Conservation (phyloP, 2,329 filamentous ascomycete species). For the Fusarium caatingaense region DNA sequence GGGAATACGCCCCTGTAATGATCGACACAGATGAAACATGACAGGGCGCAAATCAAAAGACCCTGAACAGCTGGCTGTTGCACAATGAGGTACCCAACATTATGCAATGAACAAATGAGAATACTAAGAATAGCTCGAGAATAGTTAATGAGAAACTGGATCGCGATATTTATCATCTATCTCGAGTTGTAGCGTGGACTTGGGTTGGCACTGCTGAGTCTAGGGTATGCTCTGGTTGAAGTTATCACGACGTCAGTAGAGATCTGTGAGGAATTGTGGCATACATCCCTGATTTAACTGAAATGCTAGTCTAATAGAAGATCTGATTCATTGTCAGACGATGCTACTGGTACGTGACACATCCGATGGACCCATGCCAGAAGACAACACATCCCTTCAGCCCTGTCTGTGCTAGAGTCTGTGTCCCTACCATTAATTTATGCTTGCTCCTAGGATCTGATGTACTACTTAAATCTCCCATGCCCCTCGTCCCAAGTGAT, state of each 20-base stretch:
- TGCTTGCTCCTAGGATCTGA: neutral
- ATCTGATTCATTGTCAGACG: neutral
- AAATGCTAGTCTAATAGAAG: neutral
- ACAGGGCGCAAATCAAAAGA: constrained; percentile 1
- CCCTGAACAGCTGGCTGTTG: neutral
- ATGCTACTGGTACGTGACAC: neutral
- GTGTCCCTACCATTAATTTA: neutral
- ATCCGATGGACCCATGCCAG: neutral
- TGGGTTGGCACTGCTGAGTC: neutral
- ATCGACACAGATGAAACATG: neutral
- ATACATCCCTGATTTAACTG: neutral
- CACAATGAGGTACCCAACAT: neutral
- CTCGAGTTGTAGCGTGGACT: neutral
- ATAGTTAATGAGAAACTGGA: neutral
- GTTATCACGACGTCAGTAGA: neutral
- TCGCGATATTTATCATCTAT: neutral
- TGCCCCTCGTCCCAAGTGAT: neutral
- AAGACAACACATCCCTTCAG: constrained; percentile 16
- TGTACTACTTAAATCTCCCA: neutral
- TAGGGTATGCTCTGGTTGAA: neutral
- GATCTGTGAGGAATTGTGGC: neutral
- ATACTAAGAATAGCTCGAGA: neutral
- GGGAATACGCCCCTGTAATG: neutral
- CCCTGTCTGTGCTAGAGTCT: constrained; percentile 14
- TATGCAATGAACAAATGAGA: neutral